Conservation (phyloP, 2,329 filamentous ascomycete genomes). For the Penicillium digitatum region DNA sequence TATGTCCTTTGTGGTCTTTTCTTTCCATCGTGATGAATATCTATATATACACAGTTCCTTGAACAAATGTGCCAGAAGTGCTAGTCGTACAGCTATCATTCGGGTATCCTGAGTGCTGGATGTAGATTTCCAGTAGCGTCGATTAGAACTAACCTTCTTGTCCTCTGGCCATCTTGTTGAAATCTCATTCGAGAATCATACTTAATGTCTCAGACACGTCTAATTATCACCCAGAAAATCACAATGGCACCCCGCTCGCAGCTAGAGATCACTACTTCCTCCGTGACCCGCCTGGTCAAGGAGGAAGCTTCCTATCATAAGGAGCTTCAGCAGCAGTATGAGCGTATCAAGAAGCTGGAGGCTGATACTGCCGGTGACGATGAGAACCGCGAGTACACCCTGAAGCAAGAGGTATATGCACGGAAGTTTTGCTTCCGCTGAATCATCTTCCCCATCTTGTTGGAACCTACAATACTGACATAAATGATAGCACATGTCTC, state of each 20-base stretch:
- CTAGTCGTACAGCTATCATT: background rate
- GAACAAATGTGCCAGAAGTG: background rate
- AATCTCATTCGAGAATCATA: background rate
- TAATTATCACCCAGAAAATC: constrained; percentile 12
- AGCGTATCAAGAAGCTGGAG: constrained; percentile 65
- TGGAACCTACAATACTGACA: constrained; percentile 7
- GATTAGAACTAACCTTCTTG: background rate
- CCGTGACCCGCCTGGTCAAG: constrained; percentile 79
- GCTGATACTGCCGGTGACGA: constrained; percentile 65
- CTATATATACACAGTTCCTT: background rate
- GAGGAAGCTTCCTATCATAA: constrained; percentile 88
- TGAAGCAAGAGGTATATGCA: constrained; percentile 77
- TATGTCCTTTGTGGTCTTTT: background rate
- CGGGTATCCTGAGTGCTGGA: background rate
- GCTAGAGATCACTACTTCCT: constrained; percentile 80
- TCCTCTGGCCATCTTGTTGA: background rate
- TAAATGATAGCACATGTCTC: constrained; percentile 62
- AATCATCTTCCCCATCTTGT: background rate
- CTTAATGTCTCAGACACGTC: background rate
- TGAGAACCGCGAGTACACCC: constrained; percentile 70
- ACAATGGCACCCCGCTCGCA: constrained; percentile 71
- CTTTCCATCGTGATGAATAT: background rate
- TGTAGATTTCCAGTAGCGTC: background rate
- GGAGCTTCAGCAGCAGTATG: constrained; percentile 72
- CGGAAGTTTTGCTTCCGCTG: background rate